Percentiles rank a stretch among this genome's conserved stretches.
Evolutionary conservation across 2,329 filamentous ascomycete species (phyloP).

Genomic region (Ascochyta fabae): DNA sequence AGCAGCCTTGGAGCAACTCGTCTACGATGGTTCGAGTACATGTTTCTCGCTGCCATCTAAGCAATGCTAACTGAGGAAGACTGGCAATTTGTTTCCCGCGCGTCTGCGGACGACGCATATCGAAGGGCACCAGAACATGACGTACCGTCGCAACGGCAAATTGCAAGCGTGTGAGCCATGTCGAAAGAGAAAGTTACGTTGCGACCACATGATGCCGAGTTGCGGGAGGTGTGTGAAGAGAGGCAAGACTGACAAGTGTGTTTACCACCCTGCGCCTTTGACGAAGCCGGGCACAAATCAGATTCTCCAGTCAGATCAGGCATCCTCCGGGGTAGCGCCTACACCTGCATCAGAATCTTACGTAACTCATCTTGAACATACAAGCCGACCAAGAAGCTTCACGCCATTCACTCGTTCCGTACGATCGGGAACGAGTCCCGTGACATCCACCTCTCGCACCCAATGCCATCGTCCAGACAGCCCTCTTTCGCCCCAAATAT

Average conservation of each 20-base stretch:
- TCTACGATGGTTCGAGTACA: conserved; percentile 15
- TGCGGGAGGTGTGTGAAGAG: conserved; percentile 43
- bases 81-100: conserved; percentile 39
- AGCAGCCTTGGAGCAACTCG: not conserved
- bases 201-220: conserved; percentile 45
- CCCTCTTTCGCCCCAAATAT: no score
- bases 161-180: conserved; percentile 49
- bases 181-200: conserved; percentile 44
- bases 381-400: not conserved
- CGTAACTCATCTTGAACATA: conserved; percentile 4
- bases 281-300: conserved; percentile 31
- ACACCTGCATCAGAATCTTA: not conserved
- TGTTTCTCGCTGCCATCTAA: not conserved
- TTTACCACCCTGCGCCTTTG: conserved; percentile 47
- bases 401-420: not conserved
- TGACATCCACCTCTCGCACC: not conserved
- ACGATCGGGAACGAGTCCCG: not conserved
- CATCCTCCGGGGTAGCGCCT: not conserved
- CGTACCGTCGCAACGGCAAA: conserved; percentile 47
- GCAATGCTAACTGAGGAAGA: conserved; percentile 20
- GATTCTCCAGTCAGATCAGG: conserved; percentile 10
- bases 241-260: conserved; percentile 37
- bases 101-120: conserved; percentile 36
- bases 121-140: conserved; percentile 35
- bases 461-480: no score